Percentiles rank a stretch among this genome's conserved stretches.
Evolutionary conservation across 148 eudicot species (phyloP).

Genomic region (Spergularia marina): DNA sequence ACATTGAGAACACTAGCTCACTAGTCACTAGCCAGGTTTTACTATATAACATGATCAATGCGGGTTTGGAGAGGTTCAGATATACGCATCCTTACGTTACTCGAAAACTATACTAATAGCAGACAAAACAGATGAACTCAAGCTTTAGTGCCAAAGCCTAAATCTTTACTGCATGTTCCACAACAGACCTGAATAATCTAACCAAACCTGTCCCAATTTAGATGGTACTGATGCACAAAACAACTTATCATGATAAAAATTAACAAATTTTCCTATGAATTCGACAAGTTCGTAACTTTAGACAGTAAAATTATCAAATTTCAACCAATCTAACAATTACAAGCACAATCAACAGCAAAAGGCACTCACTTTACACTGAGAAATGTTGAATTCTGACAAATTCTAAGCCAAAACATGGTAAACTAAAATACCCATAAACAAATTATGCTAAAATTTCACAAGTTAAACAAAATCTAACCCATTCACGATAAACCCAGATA

Average conservation of each 20-base stretch:
- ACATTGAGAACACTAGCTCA: background rate
- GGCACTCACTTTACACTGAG: background rate
- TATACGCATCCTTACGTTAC: background rate
- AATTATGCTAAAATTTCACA: background rate
- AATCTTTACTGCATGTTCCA: background rate
- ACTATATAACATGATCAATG: background rate
- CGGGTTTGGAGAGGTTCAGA: background rate
- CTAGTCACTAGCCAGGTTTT: background rate
- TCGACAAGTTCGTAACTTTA: background rate
- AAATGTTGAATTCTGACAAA: background rate
- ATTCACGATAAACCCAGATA: background rate
- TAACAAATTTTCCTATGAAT: background rate
- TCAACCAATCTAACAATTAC: background rate
- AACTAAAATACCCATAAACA: background rate
- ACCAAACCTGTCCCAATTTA: background rate
- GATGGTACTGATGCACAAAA: background rate
- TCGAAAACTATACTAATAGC: background rate
- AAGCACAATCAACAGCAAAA: background rate
- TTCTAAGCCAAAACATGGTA: background rate
- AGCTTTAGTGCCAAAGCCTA: background rate
- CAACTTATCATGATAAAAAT: background rate
- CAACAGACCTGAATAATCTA: background rate
- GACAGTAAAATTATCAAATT: background rate
- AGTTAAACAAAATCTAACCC: background rate
- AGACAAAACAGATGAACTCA: background rate